Base-by-base conservation (phyloP, 2,329 filamentous ascomycete species). In the Penicillium vulpinum region DNA sequence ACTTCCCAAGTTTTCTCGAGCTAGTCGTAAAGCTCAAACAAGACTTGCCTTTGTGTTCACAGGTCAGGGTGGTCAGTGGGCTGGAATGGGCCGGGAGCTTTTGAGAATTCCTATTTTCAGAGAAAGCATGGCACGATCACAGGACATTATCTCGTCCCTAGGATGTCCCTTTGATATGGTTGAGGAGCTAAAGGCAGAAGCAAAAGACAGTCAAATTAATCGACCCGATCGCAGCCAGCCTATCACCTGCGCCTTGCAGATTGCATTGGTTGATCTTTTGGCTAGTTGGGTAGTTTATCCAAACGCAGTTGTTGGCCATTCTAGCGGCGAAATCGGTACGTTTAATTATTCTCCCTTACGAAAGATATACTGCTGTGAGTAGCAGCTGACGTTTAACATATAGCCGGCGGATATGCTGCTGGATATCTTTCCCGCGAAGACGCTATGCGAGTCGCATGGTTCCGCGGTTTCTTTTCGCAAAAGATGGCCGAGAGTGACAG, bases 21-120 rank as follows among this genome's bases (percentile, higher is more conserved):
- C 60, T 15, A 58, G 41, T 44, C 60, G 62, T n/a, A 58, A 60
- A 28, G 56, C 56, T 4, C 48, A 58, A 9, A 60, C 57, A 5
- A 54, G 44, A 11, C 18, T 67, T 28, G 67, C 57, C 1, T 70
- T 70, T 47, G 58, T 79, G 0, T 79, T 78, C 58, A 76, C 75
- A 0, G 77, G 77, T 1, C 77, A 79, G 44, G 77, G 78, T 28
- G 75, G 75, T 2, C 77, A 79, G 44, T 79, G 75, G 73, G 49
- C 59, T 0, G 69, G 70, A 4, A 79, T 79, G 77, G 76, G 75
- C 8, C 67, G 68, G 11, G 71, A 76, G 29, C 67, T 80, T 0
- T 39, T 78, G 26, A 38, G 61, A 2, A 54, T 57, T 16, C n/a
- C 54, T 1, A 47, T 43, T 6, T 69, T 68, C 44, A 35, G 41